phyloP scores from a whole-genome alignment of 2,329 filamentous ascomycete species.

The Claviceps africana region DNA sequence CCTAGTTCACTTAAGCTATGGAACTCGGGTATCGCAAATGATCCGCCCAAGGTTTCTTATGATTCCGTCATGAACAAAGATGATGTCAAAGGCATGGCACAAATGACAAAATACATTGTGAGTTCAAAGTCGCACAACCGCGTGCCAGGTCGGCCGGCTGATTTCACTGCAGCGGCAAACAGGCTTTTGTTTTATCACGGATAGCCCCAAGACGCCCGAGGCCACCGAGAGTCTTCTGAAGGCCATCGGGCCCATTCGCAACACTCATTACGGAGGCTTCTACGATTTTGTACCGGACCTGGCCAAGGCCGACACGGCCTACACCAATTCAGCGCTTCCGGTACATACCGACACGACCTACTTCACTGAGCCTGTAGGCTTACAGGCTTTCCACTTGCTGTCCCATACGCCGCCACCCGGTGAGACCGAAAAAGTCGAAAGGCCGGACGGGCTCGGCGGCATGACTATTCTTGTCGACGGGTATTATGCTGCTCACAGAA shows the following conservation, averaged over 20 bases:
- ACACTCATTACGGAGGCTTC: conserved; percentile 76
- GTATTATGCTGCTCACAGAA: conserved; percentile 53
- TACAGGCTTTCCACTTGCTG: conserved; percentile 86
- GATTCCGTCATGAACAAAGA: conserved; percentile 40
- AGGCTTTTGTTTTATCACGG: conserved; percentile 67
- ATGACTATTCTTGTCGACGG: conserved; percentile 75
- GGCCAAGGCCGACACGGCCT: conserved; percentile 77
- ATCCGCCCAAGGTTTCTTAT: conserved; percentile 47
- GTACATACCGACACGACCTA: conserved; percentile 94
- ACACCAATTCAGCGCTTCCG: conserved; percentile 69
- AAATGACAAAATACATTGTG: conserved; percentile 53
- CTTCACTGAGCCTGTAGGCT: conserved; percentile 79
- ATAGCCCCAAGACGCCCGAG: conserved; percentile 51
- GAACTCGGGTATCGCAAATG: conserved; percentile 18
- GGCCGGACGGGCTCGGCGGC: conserved; percentile 51
- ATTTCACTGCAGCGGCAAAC: conserved; percentile 37
- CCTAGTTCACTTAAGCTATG: conserved; percentile 10
- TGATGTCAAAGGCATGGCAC: conserved; percentile 37
- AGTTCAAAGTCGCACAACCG: conserved; percentile 9
- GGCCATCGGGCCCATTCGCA: conserved; percentile 71
- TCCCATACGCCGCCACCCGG: conserved; percentile 43
- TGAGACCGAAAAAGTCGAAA: conserved; percentile 18
- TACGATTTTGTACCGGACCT: conserved; percentile 82
- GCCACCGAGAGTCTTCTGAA: conserved; percentile 63
- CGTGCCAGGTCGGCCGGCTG: not conserved